Evolutionary conservation across 2,329 filamentous ascomycete genomes (phyloP).

Genomic region (Trichoderma sp.): DNA sequence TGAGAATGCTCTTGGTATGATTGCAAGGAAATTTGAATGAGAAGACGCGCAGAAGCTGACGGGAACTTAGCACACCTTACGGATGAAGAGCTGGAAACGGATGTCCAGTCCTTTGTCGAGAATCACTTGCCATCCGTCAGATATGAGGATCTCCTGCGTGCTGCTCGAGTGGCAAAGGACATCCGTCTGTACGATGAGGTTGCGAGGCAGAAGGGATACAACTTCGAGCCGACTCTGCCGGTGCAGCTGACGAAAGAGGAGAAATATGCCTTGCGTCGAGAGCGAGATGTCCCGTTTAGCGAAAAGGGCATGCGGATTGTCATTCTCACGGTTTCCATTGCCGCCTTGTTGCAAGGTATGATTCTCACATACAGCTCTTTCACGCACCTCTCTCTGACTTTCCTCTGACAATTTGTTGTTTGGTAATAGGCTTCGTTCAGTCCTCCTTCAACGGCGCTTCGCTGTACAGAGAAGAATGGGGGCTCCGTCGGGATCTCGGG

Average conservation of each 20-base stretch:
- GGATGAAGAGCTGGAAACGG: slow-evolving; percentile 43
- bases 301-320: slow-evolving; percentile 46
- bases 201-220: slow-evolving; percentile 35
- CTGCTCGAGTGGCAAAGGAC: slow-evolving; percentile 47
- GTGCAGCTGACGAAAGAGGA: slow-evolving; percentile 43
- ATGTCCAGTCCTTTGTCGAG: slow-evolving; percentile 41
- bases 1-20: slow-evolving; percentile 42
- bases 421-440: slow-evolving; percentile 45
- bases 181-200: slow-evolving; percentile 45
- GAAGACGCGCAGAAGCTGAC: not conserved
- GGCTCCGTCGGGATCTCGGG: slow-evolving; percentile 22
- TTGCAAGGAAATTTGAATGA: too few relatives aligned
- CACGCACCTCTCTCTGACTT: too few relatives aligned
- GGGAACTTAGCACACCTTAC: slow-evolving; percentile 40
- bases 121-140: slow-evolving; percentile 38
- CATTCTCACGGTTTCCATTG: slow-evolving; percentile 48
- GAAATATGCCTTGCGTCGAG: slow-evolving; percentile 42
- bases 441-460: slow-evolving; percentile 49
- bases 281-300: slow-evolving; percentile 45
- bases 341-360: slow-evolving; percentile 46
- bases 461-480: slow-evolving; percentile 37
- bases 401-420: not conserved
- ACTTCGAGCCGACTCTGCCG: slow-evolving; percentile 33
- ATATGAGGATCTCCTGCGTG: slow-evolving; percentile 40
- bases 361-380: not conserved